phyloP scores from a whole-genome alignment of 306 rosid genomes.

The Spatholobus suberectus region DNA sequence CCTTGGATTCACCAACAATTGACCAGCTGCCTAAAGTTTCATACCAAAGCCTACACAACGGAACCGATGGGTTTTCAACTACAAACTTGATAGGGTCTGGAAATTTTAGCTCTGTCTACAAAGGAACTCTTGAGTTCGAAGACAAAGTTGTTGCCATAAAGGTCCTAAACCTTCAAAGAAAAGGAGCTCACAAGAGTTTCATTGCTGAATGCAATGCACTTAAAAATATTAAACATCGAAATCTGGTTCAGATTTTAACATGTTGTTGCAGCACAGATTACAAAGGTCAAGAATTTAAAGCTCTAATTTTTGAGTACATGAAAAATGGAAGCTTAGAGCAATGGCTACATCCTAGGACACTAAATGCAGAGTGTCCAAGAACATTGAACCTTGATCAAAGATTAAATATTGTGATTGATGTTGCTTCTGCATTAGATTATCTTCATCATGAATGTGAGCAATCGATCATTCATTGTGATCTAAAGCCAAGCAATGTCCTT shows the following conservation, averaged over 20 bases:
- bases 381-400: not conserved
- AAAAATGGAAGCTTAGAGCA: slow-evolving; percentile 16
- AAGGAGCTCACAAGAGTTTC: too few species aligned
- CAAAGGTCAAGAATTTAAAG: slow-evolving; percentile 24
- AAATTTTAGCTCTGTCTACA: not conserved
- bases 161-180: slow-evolving; percentile 17
- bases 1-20: not conserved
- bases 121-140: not conserved
- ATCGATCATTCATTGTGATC: too few species aligned
- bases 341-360: not conserved
- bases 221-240: slow-evolving; percentile 7
- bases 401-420: not conserved
- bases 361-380: not conserved
- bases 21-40: slow-evolving; percentile 12
- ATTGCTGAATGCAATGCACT: slow-evolving; percentile 2
- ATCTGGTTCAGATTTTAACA: slow-evolving; percentile 17
- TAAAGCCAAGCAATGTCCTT: too few species aligned
- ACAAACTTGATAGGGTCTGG: not conserved
- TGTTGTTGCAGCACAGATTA: slow-evolving; percentile 21
- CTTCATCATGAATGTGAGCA: too few species aligned
- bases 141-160: slow-evolving; percentile 7
- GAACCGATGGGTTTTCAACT: slow-evolving; percentile 12
- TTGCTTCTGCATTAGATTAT: too few species aligned
- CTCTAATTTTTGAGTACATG: slow-evolving; percentile 12
- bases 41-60: slow-evolving; percentile 13